Evolutionary conservation across 257 asterid genomes (phyloP).

Genomic region (Primulina tabacum): DNA sequence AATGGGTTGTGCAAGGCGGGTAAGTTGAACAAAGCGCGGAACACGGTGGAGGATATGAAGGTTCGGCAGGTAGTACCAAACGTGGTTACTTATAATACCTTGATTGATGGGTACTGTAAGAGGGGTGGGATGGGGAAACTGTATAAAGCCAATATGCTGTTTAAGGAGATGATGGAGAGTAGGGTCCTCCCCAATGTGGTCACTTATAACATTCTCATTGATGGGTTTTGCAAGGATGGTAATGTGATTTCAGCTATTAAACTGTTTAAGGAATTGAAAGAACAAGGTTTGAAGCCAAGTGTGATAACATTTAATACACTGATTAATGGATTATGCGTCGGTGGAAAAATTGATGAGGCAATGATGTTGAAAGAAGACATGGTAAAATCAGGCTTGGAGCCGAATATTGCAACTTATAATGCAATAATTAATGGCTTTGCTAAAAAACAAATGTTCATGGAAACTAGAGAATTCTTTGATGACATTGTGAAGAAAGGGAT

Average conservation of each 20-base stretch:
- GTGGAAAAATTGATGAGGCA: conserved; percentile 63
- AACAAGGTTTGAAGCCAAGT: conserved; percentile 44
- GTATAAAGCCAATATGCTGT: conserved; percentile 58
- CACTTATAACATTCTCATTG: conserved; percentile 67
- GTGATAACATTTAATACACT: conserved; percentile 58
- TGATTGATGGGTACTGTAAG: conserved; percentile 75
- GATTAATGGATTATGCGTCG: conserved; percentile 60
- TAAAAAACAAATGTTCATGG: conserved; percentile 50
- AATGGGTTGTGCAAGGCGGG: conserved; percentile 81
- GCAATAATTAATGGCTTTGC: conserved; percentile 58
- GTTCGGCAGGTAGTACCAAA: conserved; percentile 53
- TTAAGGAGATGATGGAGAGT: conserved; percentile 71
- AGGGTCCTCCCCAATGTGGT: conserved; percentile 49
- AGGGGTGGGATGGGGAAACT: conserved; percentile 69
- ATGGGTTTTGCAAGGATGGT: conserved; percentile 80
- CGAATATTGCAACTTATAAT: conserved; percentile 62
- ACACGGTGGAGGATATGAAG: conserved; percentile 81
- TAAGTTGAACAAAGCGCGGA: conserved; percentile 68
- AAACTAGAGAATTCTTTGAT: conserved; percentile 63
- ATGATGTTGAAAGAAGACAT: conserved; percentile 54
- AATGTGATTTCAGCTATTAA: conserved; percentile 50
- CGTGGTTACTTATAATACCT: conserved; percentile 66
- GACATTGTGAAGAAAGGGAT: conserved; percentile 46
- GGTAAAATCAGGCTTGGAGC: conserved; percentile 55
- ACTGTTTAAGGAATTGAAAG: conserved; percentile 64